phyloP scores from a whole-genome alignment of 1,139 yeast genomes.

The Nakaseomyces bracarensis region DNA sequence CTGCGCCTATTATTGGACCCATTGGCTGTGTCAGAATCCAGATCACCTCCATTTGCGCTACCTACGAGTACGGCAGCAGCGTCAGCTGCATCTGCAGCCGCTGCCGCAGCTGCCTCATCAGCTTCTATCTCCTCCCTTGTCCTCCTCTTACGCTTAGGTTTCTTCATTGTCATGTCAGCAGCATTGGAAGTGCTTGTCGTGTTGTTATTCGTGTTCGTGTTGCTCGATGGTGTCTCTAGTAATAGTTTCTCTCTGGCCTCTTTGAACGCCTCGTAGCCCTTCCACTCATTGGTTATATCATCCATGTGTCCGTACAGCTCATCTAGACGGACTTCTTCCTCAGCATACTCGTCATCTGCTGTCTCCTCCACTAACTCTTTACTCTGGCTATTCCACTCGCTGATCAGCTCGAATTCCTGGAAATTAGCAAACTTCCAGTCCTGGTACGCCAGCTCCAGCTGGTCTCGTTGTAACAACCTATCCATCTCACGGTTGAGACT shows the following conservation, averaged over 20 bases:
- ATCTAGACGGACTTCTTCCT: conserved; percentile 13
- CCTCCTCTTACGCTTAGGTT: conserved; percentile 10
- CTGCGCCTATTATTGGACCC: not conserved
- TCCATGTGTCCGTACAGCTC: conserved; percentile 18
- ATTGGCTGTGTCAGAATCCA: not conserved
- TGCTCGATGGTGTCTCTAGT: conserved; percentile 6
- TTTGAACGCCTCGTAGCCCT: conserved; percentile 17
- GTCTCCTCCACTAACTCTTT: conserved; percentile 17
- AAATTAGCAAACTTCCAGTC: conserved; percentile 31
- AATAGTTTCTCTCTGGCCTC: conserved; percentile 11
- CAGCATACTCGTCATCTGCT: conserved; percentile 9
- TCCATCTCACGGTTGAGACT: conserved; percentile 21
- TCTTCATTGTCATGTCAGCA: conserved; percentile 9
- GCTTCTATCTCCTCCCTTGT: conserved; percentile 11
- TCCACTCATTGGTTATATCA: conserved; percentile 18
- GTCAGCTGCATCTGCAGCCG: not conserved
- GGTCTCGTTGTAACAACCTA: conserved; percentile 21
- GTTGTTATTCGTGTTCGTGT: too few relatives aligned
- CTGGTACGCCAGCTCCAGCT: conserved; percentile 25
- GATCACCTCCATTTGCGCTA: not conserved
- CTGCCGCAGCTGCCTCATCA: conserved; percentile 16
- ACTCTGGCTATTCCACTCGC: conserved; percentile 29
- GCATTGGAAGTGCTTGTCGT: conserved; percentile 3
- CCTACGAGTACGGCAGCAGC: not conserved
- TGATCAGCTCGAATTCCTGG: conserved; percentile 31